phyloP scores from a whole-genome alignment of 2,329 filamentous ascomycete genomes.

The Monosporascus sp. region DNA sequence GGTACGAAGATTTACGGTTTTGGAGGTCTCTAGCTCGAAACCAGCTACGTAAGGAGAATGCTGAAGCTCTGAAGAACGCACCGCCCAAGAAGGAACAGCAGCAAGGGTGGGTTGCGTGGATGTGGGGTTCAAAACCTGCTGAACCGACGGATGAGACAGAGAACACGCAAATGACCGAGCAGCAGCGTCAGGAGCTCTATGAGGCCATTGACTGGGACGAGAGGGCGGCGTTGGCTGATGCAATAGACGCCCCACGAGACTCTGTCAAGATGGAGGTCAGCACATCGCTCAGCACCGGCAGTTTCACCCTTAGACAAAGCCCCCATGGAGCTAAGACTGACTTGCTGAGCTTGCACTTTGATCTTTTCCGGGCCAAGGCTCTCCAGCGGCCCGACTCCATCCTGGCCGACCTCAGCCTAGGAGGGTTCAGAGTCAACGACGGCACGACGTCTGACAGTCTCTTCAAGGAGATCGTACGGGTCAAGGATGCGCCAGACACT shows the following conservation, averaged over 20 bases:
- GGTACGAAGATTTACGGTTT: slow-evolving; percentile 93
- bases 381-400: slow-evolving; percentile 88
- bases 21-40: slow-evolving; percentile 94
- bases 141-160: slow-evolving; percentile 59
- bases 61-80: slow-evolving; percentile 71
- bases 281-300: slow-evolving; percentile 88
- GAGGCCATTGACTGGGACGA: slow-evolving; percentile 98
- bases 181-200: slow-evolving; percentile 94
- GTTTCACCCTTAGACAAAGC: slow-evolving; percentile 86
- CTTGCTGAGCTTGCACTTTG: slow-evolving; percentile 86
- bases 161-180: slow-evolving; percentile 84
- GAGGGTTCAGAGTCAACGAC: slow-evolving; percentile 90
- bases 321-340: slow-evolving; percentile 74
- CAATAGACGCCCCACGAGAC: slow-evolving; percentile 84
- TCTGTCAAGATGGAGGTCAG: slow-evolving; percentile 91
- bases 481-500: slow-evolving; percentile 73
- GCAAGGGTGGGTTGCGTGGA: slow-evolving; percentile 87
- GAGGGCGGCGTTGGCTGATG: slow-evolving; percentile 81
- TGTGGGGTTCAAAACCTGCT: slow-evolving; percentile 73
- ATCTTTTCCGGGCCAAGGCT: slow-evolving; percentile 87
- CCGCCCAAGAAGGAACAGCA: slow-evolving; percentile 54
- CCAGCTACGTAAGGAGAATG: slow-evolving; percentile 90
- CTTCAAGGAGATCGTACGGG: slow-evolving; percentile 90
- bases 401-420: slow-evolving; percentile 81
- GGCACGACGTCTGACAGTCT: slow-evolving; percentile 87